These are phyloP conservation scores for Raddia distichophylla DNA, from an alignment of 176 grass and related monocot species.

Conservation along the genomic window DNA sequence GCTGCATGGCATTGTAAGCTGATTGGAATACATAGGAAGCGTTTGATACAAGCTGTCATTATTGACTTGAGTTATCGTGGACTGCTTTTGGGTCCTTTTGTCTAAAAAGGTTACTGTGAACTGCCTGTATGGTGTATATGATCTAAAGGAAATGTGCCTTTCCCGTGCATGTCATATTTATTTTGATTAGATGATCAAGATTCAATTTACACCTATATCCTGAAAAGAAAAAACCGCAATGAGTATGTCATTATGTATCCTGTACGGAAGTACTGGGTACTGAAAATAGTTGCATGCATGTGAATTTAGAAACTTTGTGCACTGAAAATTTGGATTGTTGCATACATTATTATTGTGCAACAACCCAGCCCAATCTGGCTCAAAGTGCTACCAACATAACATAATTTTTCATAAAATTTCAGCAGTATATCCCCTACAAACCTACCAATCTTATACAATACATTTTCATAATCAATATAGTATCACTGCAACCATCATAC, in stretches of 20 bases:
- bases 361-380: too few relatives aligned
- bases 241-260: neutral
- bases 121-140: neutral
- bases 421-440: too few relatives aligned
- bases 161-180: neutral
- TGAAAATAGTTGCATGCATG: constrained; percentile 14
- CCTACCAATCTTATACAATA: too few relatives aligned
- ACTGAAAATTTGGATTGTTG: neutral
- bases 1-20: neutral
- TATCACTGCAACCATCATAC: too few relatives aligned
- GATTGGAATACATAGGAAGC: neutral
- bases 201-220: neutral
- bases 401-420: too few relatives aligned
- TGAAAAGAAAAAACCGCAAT: neutral
- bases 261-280: neutral
- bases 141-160: neutral
- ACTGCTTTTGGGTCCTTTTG: neutral
- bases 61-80: neutral
- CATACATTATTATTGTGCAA: neutral
- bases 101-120: neutral
- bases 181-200: constrained; percentile 22
- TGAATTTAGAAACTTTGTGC: constrained; percentile 2
- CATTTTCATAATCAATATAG: too few relatives aligned
- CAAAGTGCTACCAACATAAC: too few relatives aligned
- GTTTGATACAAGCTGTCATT: neutral